phyloP scores from a whole-genome alignment of 2,329 filamentous ascomycete genomes.

The Myriosclerotinia scirpicola region DNA sequence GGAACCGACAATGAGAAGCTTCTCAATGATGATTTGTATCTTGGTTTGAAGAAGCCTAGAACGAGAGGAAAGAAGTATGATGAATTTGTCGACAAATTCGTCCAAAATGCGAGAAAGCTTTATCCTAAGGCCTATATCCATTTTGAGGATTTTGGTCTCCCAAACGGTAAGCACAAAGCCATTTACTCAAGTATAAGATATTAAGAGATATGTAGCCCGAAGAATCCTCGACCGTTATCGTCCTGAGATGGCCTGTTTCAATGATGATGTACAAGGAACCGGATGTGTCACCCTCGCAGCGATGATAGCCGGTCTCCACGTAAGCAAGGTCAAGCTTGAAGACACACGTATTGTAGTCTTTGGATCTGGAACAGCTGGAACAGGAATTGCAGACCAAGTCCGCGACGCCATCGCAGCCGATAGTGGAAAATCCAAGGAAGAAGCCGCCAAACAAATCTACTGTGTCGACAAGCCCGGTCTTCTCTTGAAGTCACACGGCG shows the following conservation, averaged over 20 bases:
- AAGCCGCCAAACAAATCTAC: constrained; percentile 71
- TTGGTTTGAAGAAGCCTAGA: constrained; percentile 68
- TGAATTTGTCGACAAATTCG: constrained; percentile 72
- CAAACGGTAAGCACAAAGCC: constrained; percentile 54
- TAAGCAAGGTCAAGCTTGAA: constrained; percentile 62
- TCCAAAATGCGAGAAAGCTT: constrained; percentile 63
- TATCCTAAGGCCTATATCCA: constrained; percentile 84
- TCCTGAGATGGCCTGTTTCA: constrained; percentile 77
- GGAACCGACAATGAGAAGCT: constrained; percentile 79
- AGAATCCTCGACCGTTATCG: constrained; percentile 76
- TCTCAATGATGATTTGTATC: constrained; percentile 74
- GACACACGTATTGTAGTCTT: constrained; percentile 75
- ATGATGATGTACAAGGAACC: constrained; percentile 88
- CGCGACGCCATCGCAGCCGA: constrained; percentile 74
- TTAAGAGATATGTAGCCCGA: constrained; percentile 45
- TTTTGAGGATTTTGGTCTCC: constrained; percentile 84
- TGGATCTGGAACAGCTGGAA: constrained; percentile 78
- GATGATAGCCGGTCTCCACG: constrained; percentile 72
- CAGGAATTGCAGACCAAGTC: constrained; percentile 83
- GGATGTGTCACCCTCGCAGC: constrained; percentile 84
- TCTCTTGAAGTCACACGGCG: constrained; percentile 60
- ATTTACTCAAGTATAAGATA: neutral
- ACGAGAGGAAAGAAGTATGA: constrained; percentile 73
- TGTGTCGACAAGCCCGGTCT: constrained; percentile 80
- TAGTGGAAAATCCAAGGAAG: constrained; percentile 63